These are phyloP conservation scores for Tolypocladium inflatum DNA, from an alignment of 2,329 filamentous ascomycete species.

Conservation along the genomic window DNA sequence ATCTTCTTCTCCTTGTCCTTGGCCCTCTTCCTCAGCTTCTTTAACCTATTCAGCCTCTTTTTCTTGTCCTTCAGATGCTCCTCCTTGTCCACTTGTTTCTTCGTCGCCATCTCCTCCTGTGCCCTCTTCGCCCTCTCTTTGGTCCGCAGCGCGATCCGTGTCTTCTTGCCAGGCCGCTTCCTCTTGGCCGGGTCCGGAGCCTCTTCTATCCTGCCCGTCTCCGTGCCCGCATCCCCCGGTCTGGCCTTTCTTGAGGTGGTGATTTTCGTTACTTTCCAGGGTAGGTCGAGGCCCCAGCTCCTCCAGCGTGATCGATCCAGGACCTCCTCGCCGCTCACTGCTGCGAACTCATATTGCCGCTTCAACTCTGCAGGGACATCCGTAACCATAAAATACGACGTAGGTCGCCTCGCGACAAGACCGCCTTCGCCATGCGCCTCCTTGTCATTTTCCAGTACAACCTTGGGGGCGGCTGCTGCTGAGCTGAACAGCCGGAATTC, in stretches of 20 bases:
- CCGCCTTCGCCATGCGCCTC: slow-evolving; percentile 26
- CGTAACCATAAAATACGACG: slow-evolving; percentile 38
- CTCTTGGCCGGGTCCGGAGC: slow-evolving; percentile 14
- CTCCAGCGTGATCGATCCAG: slow-evolving; percentile 29
- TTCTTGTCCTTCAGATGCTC: slow-evolving; percentile 51
- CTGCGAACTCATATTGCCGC: slow-evolving; percentile 31
- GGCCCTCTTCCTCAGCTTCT: slow-evolving; percentile 48
- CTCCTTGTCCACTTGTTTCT: slow-evolving; percentile 38
- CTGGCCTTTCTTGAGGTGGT: slow-evolving; percentile 15
- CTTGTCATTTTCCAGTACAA: slow-evolving; percentile 38
- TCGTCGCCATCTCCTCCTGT: slow-evolving; percentile 26
- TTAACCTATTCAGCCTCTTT: slow-evolving; percentile 49
- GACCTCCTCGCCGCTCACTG: slow-evolving; percentile 44
- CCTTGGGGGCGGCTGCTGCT: slow-evolving; percentile 33
- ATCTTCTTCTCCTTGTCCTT: slow-evolving; percentile 48
- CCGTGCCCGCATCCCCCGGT: slow-evolving; percentile 5
- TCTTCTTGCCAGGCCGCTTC: slow-evolving; percentile 48
- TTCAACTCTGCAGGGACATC: slow-evolving; percentile 25
- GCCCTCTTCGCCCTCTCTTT: slow-evolving; percentile 32
- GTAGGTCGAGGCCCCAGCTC: slow-evolving; percentile 49
- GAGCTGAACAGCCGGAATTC: slow-evolving; percentile 49
- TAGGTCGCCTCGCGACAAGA: slow-evolving; percentile 26
- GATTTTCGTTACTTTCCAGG: slow-evolving; percentile 45
- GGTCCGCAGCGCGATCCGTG: slow-evolving; percentile 40
- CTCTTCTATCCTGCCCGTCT: not conserved